These are phyloP conservation scores for Chlamydomonas eustigma DNA, from an alignment of 139 green algal genomes.

Conservation along the genomic window DNA sequence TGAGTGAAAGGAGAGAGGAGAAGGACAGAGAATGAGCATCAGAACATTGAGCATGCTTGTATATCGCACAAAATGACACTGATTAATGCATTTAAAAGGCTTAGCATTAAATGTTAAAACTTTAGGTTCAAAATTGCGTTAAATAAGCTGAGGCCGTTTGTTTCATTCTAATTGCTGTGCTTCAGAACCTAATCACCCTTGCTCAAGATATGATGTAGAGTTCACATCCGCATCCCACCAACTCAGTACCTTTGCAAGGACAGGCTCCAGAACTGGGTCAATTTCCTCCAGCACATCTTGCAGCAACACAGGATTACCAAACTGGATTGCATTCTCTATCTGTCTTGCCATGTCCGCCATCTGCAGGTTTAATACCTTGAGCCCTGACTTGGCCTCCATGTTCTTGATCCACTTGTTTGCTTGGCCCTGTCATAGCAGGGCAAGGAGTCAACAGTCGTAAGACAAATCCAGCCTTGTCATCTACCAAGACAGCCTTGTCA, in stretches of 20 bases:
- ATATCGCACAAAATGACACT: too few species aligned
- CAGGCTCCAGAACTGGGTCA: conserved; percentile 73
- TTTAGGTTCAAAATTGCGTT: too few species aligned
- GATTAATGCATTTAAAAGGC: too few species aligned
- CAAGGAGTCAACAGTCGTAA: neutral
- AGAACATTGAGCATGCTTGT: too few species aligned
- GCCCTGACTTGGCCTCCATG: conserved; percentile 62
- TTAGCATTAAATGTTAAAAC: too few species aligned
- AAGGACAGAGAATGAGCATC: neutral
- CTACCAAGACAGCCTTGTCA: too few species aligned
- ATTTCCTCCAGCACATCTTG: conserved; percentile 70
- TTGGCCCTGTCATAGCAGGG: conserved; percentile 26
- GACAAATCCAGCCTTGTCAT: too few species aligned
- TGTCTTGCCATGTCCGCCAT: conserved; percentile 70
- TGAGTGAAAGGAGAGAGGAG: neutral
- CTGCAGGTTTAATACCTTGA: conserved; percentile 68
- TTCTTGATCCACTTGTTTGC: conserved; percentile 81
- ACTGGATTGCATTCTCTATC: conserved; percentile 79
- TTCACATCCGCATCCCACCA: neutral
- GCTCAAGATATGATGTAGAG: neutral
- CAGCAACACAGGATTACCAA: conserved; percentile 74
- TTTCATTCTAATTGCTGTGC: too few species aligned
- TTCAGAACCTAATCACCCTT: too few species aligned
- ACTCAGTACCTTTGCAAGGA: conserved; percentile 54
- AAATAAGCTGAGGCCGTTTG: too few species aligned